A percentile compares a stretch with the other conserved stretches of the same genome.
Conservation (phyloP, 257 asterid genomes). For the Jacaranda copaia region DNA sequence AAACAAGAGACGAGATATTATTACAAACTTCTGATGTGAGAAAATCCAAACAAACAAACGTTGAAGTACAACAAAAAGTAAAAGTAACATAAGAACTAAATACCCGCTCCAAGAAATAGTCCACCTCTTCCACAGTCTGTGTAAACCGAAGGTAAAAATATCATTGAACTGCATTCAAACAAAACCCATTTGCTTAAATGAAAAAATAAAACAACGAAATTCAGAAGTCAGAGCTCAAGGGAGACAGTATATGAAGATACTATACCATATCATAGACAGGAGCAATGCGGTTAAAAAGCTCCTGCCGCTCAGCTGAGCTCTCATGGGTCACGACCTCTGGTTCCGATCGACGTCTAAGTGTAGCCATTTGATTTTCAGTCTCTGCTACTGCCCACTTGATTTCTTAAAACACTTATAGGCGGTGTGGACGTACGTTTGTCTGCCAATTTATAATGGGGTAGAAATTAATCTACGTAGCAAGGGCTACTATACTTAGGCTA, state of each 20-base stretch:
- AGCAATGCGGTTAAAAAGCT: conserved; percentile 61
- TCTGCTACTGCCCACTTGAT: background rate
- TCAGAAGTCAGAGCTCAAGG: background rate
- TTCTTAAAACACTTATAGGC: background rate
- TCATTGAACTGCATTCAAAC: conserved; percentile 53
- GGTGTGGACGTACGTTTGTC: background rate
- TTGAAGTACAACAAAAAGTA: background rate
- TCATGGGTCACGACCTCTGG: conserved; percentile 19
- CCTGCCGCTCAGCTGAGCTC: conserved; percentile 53
- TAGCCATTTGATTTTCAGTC: conserved; percentile 13
- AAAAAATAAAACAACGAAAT: background rate
- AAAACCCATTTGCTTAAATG: background rate
- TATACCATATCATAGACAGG: conserved; percentile 66
- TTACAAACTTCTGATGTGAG: background rate
- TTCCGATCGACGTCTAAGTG: conserved; percentile 15
- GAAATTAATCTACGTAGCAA: too few relatives aligned
- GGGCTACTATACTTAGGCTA: too few relatives aligned
- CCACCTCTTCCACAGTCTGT: conserved; percentile 67
- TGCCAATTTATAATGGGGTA: background rate
- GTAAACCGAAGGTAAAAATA: conserved; percentile 54
- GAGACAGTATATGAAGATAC: background rate
- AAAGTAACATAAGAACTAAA: background rate
- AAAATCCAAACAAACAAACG: background rate
- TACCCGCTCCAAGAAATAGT: conserved; percentile 69
- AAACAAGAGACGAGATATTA: background rate